Percentiles rank a stretch among this genome's conserved stretches.
Conservation (phyloP, 257 asterid genomes). For the Solanum arcanum region DNA sequence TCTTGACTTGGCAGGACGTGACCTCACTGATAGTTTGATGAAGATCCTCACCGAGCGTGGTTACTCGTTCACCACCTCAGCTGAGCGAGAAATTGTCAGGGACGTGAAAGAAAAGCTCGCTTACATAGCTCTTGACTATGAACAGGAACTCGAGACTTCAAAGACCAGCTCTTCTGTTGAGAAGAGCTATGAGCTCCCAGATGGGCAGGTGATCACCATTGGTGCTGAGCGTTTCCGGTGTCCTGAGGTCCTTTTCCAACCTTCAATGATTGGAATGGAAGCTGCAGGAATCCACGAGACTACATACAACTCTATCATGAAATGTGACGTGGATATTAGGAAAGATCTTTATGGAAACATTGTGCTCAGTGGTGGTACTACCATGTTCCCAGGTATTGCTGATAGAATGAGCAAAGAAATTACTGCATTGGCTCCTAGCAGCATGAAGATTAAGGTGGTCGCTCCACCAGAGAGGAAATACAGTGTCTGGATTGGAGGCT, state of each 20-base stretch:
- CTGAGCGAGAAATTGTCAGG: constrained; percentile 36
- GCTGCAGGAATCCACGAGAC: constrained; percentile 42
- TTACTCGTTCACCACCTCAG: constrained; percentile 29
- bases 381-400: constrained; percentile 35
- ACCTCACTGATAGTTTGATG: constrained; percentile 26
- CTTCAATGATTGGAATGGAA: constrained; percentile 33
- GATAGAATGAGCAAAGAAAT: constrained; percentile 38
- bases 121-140: constrained; percentile 34
- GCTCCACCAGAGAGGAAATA: constrained; percentile 39
- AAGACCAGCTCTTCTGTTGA: constrained; percentile 31
- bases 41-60: constrained; percentile 39
- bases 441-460: constrained; percentile 42
- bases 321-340: constrained; percentile 38
- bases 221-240: constrained; percentile 36
- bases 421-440: constrained; percentile 35
- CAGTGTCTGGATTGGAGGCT: constrained; percentile 41
- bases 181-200: constrained; percentile 37
- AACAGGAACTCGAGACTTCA: constrained; percentile 26
- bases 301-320: constrained; percentile 34
- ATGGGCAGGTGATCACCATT: constrained; percentile 37
- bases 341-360: constrained; percentile 35
- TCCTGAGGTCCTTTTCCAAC: constrained; percentile 44
- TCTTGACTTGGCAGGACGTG: constrained; percentile 39
- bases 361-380: constrained; percentile 37
- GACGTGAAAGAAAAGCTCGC: constrained; percentile 33